These are phyloP conservation scores for Dujonia santamariae DNA, from an alignment of 1,139 yeast genomes.

Conservation along the genomic window DNA sequence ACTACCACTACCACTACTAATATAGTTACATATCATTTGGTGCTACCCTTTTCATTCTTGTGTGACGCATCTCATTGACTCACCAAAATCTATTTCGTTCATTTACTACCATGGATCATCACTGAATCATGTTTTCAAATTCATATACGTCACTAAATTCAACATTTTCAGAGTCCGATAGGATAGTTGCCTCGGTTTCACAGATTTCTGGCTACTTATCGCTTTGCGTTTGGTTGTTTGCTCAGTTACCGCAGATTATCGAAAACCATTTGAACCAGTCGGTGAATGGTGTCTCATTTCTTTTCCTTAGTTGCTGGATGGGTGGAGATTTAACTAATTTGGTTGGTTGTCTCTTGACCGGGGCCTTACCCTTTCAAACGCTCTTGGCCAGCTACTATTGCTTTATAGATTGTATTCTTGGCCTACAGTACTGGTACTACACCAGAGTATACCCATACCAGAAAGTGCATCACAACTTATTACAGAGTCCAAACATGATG, in stretches of 20 bases:
- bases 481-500: constrained; percentile 23
- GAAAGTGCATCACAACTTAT: constrained; percentile 20
- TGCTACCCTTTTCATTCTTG: no score
- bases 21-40: no score
- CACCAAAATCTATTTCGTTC: no score
- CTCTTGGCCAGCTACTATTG: constrained; percentile 69
- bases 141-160: constrained; percentile 4
- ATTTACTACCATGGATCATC: no score
- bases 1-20: no score
- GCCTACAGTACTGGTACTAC: constrained; percentile 49
- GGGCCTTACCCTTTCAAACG: constrained; percentile 73
- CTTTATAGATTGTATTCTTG: constrained; percentile 65
- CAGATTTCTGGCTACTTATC: constrained; percentile 24
- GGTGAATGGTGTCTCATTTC: constrained; percentile 78
- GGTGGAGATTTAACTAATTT: constrained; percentile 79
- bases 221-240: constrained; percentile 63
- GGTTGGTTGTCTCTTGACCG: constrained; percentile 69
- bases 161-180: constrained; percentile 8
- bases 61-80: no score
- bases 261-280: constrained; percentile 71
- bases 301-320: constrained; percentile 70
- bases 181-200: constrained; percentile 13
- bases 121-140: no score
- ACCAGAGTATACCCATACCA: constrained; percentile 19
- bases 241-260: constrained; percentile 80